Base-by-base conservation (phyloP, 352 stramenopile genomes). In the Globisporangium nunn region DNA sequence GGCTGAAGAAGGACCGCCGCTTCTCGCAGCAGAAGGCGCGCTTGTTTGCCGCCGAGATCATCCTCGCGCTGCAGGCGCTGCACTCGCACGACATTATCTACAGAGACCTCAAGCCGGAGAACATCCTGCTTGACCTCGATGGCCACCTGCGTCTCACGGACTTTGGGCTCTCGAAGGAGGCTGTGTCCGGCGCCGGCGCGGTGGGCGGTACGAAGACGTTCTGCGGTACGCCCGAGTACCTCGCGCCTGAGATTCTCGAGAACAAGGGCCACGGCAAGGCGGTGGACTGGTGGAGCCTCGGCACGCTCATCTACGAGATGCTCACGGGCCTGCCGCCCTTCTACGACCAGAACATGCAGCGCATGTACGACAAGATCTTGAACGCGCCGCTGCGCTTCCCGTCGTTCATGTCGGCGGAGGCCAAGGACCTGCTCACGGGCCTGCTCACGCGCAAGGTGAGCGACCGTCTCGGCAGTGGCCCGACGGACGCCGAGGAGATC, bases 71-170 rank as follows among this genome's bases (percentile, higher is more conserved):
- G 47, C 85, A 95, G 61, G 88, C 90, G 60, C 70, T 98, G 52
- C 93, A 98, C 81, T 82, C 84, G 62, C 85, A 95, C 71, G 87
- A 98, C 71, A 98, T 98, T 65, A 96, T 98, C 40, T 98, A 98
- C 78, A 82, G 91, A 72, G 95, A 98, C 68, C 77, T 98, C 43
- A 98, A 98, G 77, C 95, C 95, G 2, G 93, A 98, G 67, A 98
- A 98, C 74, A 93, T 98, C 45, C 73, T 97, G 54, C 72, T 98
- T 37, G 95, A 98, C 63, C 72, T 92, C 30, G 88, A 97, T 55
- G 94, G 92, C 47, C 94, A 98, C 77, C 88, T 98, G 54, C 87
- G 90, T 47, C 71, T 98, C 31, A 97, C 95, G 23, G 91, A 98
- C 70, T 98, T 98, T 63, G 95, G 91, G 58, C 84, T 98, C n/a